Conservation (phyloP, 768 basidiomycete genomes). For the Paxillus involutus region DNA sequence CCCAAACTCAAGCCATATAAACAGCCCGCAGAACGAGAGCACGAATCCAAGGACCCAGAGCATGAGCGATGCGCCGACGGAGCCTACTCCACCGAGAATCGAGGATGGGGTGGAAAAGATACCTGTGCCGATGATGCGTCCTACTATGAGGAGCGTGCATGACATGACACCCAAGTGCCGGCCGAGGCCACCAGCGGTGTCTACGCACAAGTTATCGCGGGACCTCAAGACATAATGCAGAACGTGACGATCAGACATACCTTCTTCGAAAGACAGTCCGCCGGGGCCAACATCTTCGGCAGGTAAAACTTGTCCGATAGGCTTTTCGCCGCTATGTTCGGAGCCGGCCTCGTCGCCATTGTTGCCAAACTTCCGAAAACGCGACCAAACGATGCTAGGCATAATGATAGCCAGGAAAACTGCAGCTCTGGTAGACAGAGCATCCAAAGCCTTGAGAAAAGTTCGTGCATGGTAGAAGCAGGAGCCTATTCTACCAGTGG, state of each 20-base stretch:
- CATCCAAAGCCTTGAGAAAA: too few relatives aligned
- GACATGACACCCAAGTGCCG: conserved; percentile 56
- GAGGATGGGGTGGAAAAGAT: conserved; percentile 65
- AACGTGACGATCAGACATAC: conserved; percentile 22
- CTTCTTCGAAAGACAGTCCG: conserved; percentile 50
- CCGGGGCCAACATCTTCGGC: conserved; percentile 36
- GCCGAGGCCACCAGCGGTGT: conserved; percentile 55
- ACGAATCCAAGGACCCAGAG: conserved; percentile 64
- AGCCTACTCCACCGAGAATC: conserved; percentile 55
- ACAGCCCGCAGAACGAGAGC: conserved; percentile 57
- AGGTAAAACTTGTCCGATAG: neutral
- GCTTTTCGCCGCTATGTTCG: conserved; percentile 1
- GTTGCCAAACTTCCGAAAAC: too few relatives aligned
- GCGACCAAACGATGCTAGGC: too few relatives aligned
- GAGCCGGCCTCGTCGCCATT: too few relatives aligned
- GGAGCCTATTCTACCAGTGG: too few relatives aligned
- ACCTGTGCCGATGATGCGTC: conserved; percentile 60
- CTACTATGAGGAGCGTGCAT: conserved; percentile 57
- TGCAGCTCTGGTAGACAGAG: too few relatives aligned
- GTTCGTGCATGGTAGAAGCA: too few relatives aligned
- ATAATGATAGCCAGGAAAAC: too few relatives aligned
- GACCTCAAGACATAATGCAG: too few relatives aligned
- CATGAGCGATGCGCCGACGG: conserved; percentile 63
- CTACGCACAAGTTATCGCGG: conserved; percentile 21
- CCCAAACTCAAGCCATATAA: conserved; percentile 64